Conservation (phyloP, 768 basidiomycete genomes). For the Lentinula boryana region DNA sequence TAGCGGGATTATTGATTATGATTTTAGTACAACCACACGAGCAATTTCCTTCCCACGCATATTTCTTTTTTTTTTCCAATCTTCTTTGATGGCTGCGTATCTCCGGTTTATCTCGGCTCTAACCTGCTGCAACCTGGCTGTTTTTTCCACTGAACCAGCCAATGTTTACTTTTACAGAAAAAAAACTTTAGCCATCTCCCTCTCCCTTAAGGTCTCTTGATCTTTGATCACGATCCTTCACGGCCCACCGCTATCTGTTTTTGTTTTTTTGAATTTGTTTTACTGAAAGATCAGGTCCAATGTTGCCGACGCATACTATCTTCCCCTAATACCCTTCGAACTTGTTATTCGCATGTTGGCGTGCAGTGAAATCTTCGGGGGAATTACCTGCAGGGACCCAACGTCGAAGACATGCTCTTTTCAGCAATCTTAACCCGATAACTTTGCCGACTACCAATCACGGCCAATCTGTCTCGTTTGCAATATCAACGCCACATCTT, state of each 20-base stretch:
- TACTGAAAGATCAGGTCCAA: too few relatives aligned
- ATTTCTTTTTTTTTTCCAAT: not conserved
- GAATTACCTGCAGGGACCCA: not conserved
- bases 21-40: not conserved
- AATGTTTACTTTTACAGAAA: not conserved
- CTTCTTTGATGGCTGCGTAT: not conserved
- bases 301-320: too few relatives aligned
- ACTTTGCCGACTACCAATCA: not conserved
- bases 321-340: too few relatives aligned
- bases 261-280: too few relatives aligned
- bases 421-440: conserved; percentile 4
- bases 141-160: not conserved
- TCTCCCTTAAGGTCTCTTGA: not conserved
- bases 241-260: too few relatives aligned
- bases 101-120: not conserved
- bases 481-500: not conserved
- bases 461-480: not conserved
- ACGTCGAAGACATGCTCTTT: not conserved
- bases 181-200: too few relatives aligned
- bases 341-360: not conserved
- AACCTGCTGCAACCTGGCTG: not conserved
- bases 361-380: not conserved
- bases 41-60: not conserved
- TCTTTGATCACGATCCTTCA: not conserved
- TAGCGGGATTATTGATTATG: not conserved